phyloP scores from a whole-genome alignment of 2,329 filamentous ascomycete species.

The Helotiales sp. region DNA sequence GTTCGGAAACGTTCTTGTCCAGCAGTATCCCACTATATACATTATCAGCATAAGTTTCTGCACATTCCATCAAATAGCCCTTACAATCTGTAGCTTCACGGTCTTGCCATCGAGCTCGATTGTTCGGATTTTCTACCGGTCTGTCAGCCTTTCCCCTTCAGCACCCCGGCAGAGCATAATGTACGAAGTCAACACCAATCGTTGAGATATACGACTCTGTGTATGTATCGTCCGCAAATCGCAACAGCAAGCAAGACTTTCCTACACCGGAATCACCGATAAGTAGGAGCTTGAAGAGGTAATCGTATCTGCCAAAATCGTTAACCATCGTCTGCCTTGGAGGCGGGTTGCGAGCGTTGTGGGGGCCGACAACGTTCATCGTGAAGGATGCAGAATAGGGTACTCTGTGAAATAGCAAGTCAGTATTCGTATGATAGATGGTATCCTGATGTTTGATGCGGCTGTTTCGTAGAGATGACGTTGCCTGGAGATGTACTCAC shows the following conservation, averaged over 20 bases:
- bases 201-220: constrained; percentile 99
- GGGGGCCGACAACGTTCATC: constrained; percentile 11
- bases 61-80: constrained; percentile 36
- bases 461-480: constrained; percentile 21
- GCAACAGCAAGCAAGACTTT: constrained; percentile 97
- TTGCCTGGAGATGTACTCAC: constrained; percentile 54
- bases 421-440: constrained; percentile 19
- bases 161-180: constrained; percentile 35
- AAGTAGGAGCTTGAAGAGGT: constrained; percentile 99
- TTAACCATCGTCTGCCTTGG: constrained; percentile 25
- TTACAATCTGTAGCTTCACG: constrained; percentile 98
- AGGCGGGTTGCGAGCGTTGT: constrained; percentile 2
- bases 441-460: constrained; percentile 21
- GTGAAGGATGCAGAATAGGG: constrained; percentile 11
- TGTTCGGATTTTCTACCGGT: constrained; percentile 90
- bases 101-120: constrained; percentile 99
- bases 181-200: constrained; percentile 97
- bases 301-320: constrained; percentile 81
- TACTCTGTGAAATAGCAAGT: constrained; percentile 26
- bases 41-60: constrained; percentile 32
- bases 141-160: constrained; percentile 34
- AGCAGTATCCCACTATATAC: constrained; percentile 89
- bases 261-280: constrained; percentile 99
- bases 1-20: constrained; percentile 99
- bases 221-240: constrained; percentile 98